Percentiles rank a stretch among this genome's conserved stretches.
phyloP scores from a whole-genome alignment of 768 basidiomycete species.

The Calocera cornea region DNA sequence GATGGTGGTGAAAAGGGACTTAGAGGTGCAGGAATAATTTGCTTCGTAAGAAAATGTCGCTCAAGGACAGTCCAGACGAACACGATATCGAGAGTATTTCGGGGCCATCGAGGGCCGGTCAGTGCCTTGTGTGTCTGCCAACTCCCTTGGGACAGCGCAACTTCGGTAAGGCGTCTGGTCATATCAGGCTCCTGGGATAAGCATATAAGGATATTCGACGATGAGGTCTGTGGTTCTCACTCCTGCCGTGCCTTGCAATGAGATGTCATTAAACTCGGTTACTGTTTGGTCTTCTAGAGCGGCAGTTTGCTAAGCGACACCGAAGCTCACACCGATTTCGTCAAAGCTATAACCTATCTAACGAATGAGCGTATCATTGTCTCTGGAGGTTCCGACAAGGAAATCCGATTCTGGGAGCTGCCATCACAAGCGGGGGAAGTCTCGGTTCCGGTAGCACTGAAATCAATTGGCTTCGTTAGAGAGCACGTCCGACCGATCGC shows the following conservation, averaged over 20 bases:
- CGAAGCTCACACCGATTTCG: neutral
- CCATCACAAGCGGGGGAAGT: neutral
- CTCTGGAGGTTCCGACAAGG: neutral
- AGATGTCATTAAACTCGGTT: no score
- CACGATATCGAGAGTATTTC: neutral
- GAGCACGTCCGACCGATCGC: neutral
- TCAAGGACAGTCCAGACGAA: neutral
- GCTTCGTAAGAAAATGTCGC: neutral
- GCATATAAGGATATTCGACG: neutral
- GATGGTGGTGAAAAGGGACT: neutral
- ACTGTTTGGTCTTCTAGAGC: no score
- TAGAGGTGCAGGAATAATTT: neutral
- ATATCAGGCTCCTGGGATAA: constrained; percentile 1
- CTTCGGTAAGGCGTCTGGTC: neutral
- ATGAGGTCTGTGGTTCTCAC: neutral
- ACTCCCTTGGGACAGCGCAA: neutral
- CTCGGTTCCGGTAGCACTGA: neutral
- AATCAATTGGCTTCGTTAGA: neutral
- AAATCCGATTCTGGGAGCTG: neutral
- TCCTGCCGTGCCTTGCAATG: no score
- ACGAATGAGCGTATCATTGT: neutral
- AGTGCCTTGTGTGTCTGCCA: neutral
- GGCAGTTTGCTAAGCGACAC: neutral
- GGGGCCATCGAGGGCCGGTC: neutral
- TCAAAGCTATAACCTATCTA: neutral